Percentiles rank a stretch among this genome's conserved stretches.
phyloP scores from a whole-genome alignment of 192 early-diverging fungal species.

The Spinellus fusiger region DNA sequence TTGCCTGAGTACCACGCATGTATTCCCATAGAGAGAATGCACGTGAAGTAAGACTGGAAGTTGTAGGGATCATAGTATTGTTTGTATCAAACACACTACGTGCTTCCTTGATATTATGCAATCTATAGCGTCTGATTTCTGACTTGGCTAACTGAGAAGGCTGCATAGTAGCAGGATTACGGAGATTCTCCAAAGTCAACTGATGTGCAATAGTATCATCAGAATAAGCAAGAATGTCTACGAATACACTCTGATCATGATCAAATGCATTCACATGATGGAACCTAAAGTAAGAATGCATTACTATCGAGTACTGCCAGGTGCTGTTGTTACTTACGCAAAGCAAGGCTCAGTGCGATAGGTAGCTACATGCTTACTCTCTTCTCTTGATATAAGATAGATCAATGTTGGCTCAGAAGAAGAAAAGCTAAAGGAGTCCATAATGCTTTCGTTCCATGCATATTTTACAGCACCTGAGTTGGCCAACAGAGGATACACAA shows the following conservation, averaged over 20 bases:
- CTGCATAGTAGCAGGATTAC: conserved; percentile 35
- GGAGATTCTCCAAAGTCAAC: conserved; percentile 48
- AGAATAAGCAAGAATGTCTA: conserved; percentile 57
- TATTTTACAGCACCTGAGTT: conserved; percentile 58
- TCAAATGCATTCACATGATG: conserved; percentile 75
- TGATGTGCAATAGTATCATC: conserved; percentile 57
- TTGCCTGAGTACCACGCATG: background rate
- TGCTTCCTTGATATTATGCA: conserved; percentile 51
- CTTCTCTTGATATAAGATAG: conserved; percentile 69
- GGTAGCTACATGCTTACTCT: conserved; percentile 58
- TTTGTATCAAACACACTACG: conserved; percentile 37
- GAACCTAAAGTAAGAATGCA: conserved; percentile 22
- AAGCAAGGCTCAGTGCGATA: conserved; percentile 61
- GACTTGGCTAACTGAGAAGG: conserved; percentile 40
- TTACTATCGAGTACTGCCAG: background rate
- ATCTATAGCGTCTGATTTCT: conserved; percentile 56
- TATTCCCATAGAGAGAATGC: conserved; percentile 14
- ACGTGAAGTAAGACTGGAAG: conserved; percentile 12
- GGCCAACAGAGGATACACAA: conserved; percentile 52
- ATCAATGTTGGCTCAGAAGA: conserved; percentile 50
- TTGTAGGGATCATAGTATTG: conserved; percentile 17
- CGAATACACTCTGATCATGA: conserved; percentile 41
- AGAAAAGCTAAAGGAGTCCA: conserved; percentile 68
- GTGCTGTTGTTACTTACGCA: background rate
- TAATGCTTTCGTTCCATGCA: conserved; percentile 66